Conservation (phyloP, 345 rosid species). For the Erysimum cheiranthoides region DNA sequence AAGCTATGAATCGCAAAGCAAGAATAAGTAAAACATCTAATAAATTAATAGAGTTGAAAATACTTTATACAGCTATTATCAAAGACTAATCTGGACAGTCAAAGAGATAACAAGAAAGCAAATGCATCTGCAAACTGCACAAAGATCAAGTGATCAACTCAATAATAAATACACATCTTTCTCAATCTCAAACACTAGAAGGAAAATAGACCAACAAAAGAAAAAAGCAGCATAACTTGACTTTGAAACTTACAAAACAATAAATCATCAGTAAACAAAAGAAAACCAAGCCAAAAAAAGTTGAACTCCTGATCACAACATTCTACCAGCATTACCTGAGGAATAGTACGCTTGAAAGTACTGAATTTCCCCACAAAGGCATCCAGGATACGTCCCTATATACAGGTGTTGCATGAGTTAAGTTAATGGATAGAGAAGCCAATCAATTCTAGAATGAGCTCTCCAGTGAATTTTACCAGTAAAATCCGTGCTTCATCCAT, state of each 20-base stretch:
- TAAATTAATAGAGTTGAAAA: constrained; percentile 1
- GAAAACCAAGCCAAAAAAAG: background rate
- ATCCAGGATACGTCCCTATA: constrained; percentile 94
- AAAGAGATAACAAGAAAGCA: constrained; percentile 17
- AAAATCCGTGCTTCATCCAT: constrained; percentile 96
- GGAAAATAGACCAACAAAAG: background rate
- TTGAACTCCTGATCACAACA: constrained; percentile 19
- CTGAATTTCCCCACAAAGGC: constrained; percentile 99
- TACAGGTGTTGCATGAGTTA: constrained; percentile 37
- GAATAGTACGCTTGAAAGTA: constrained; percentile 96
- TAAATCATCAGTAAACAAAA: constrained; percentile 10
- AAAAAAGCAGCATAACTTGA: constrained; percentile 8
- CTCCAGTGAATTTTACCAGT: constrained; percentile 60
- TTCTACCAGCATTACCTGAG: constrained; percentile 71
- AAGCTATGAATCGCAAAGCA: constrained; percentile 55
- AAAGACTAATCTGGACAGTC: background rate
- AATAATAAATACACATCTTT: constrained; percentile 14
- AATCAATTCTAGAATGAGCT: constrained; percentile 33
- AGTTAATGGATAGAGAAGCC: constrained; percentile 18
- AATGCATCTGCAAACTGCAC: constrained; percentile 19
- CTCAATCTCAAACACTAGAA: constrained; percentile 13
- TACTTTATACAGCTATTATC: constrained; percentile 16
- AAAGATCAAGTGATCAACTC: constrained; percentile 14
- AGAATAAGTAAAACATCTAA: constrained; percentile 19
- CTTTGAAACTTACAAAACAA: constrained; percentile 17